A percentile compares a stretch with the other conserved stretches of the same genome.
phyloP scores from a whole-genome alignment of 805 yeast species.

The Yarrowia osloensis region DNA sequence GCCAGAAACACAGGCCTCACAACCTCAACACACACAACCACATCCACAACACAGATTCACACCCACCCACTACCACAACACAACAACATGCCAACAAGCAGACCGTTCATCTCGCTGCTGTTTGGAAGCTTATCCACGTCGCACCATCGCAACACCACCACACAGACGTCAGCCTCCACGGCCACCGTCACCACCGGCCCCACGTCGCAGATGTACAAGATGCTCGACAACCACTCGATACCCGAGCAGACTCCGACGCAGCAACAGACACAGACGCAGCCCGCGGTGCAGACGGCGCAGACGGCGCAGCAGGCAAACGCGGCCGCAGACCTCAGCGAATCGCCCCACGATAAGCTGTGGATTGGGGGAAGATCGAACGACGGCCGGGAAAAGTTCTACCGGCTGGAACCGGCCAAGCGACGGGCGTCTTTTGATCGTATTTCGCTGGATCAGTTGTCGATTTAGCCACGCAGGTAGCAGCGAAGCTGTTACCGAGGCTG shows the following conservation, averaged over 20 bases:
- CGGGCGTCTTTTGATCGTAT: slow-evolving; percentile 36
- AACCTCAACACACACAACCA: not conserved
- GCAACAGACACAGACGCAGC: slow-evolving; percentile 2
- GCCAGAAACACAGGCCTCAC: too few species aligned
- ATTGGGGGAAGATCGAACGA: slow-evolving; percentile 39
- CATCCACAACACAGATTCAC: not conserved
- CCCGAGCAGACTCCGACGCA: not conserved
- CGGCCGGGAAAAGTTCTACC: slow-evolving; percentile 38
- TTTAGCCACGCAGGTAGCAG: not conserved
- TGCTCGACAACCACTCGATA: slow-evolving; percentile 22
- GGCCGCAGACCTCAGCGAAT: not conserved
- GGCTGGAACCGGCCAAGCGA: slow-evolving; percentile 36
- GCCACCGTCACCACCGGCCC: slow-evolving; percentile 18
- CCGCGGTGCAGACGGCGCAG: not conserved
- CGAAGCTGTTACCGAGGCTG: not conserved
- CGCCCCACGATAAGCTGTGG: slow-evolving; percentile 39
- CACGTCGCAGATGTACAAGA: slow-evolving; percentile 22
- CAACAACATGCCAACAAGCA: slow-evolving; percentile 2
- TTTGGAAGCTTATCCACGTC: slow-evolving; percentile 25
- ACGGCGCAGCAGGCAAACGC: not conserved
- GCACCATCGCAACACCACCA: slow-evolving; percentile 23
- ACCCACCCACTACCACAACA: not conserved
- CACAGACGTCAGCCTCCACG: slow-evolving; percentile 3
- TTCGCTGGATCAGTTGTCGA: slow-evolving; percentile 34
- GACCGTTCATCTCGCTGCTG: slow-evolving; percentile 29